Conservation (phyloP, 2,329 filamentous ascomycete species). For the Orbilia javanica region DNA sequence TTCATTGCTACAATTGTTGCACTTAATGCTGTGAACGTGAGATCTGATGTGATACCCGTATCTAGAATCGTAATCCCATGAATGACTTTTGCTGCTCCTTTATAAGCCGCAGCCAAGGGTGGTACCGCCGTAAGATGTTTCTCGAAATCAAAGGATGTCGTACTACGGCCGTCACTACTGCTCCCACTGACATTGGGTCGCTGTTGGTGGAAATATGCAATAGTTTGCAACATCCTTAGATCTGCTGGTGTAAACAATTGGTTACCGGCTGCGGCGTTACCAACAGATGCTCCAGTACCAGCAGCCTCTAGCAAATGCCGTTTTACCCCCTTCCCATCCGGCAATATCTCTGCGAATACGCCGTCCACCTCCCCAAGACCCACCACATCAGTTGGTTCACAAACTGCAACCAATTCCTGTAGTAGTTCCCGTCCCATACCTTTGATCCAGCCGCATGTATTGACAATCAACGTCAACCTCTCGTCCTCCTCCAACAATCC, state of each 20-base stretch:
- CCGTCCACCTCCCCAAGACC: conserved; percentile 54
- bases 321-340: conserved; percentile 14
- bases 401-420: conserved; percentile 70
- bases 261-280: conserved; percentile 71
- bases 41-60: conserved; percentile 71
- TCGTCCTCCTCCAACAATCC: conserved; percentile 22
- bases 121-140: conserved; percentile 71
- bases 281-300: conserved; percentile 63
- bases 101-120: conserved; percentile 75
- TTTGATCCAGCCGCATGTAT: conserved; percentile 80
- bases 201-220: conserved; percentile 79
- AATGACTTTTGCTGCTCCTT: conserved; percentile 69
- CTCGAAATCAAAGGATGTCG: conserved; percentile 62
- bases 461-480: conserved; percentile 69
- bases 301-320: conserved; percentile 22
- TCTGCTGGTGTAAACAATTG: conserved; percentile 70
- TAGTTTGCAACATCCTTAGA: conserved; percentile 79
- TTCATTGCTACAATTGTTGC: conserved; percentile 78
- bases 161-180: background rate
- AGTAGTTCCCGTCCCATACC: conserved; percentile 78
- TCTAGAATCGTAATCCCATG: conserved; percentile 77
- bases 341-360: conserved; percentile 44
- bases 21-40: conserved; percentile 76
- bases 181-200: background rate
- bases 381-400: conserved; percentile 74